Conservation (phyloP, 2,329 filamentous ascomycete species). For the Pyricularia sp. region DNA sequence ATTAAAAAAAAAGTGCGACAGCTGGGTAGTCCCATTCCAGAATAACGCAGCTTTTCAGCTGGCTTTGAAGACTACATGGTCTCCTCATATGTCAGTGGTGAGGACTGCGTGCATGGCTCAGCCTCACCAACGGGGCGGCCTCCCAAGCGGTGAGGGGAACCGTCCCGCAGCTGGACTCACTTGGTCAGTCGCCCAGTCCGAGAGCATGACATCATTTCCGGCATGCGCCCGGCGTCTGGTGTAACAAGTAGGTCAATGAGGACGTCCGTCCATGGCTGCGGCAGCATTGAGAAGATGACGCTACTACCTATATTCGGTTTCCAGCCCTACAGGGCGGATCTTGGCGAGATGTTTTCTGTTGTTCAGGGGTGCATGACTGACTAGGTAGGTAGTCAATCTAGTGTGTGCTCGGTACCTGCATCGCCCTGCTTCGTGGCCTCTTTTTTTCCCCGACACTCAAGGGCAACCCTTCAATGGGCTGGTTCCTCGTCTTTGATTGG, state of each 20-base stretch:
- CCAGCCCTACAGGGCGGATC: neutral
- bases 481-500: too few relatives aligned
- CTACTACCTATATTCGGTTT: neutral
- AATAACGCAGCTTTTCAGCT: neutral
- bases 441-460: neutral
- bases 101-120: neutral
- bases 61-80: neutral
- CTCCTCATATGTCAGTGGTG: neutral
- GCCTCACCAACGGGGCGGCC: neutral
- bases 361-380: neutral
- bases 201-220: neutral
- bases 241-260: neutral
- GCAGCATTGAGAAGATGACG: neutral
- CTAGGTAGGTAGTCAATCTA: too few relatives aligned
- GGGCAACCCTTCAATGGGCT: too few relatives aligned
- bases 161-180: neutral
- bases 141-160: neutral
- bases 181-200: neutral
- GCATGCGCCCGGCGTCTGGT: neutral
- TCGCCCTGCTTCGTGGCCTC: neutral
- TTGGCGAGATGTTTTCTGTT: neutral
- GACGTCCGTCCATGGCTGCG: neutral
- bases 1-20: neutral
- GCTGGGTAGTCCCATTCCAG: neutral
- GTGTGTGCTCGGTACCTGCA: neutral